Evolutionary conservation across 2,329 filamentous ascomycete genomes (phyloP).

Genomic region (Alternaria viburni): DNA sequence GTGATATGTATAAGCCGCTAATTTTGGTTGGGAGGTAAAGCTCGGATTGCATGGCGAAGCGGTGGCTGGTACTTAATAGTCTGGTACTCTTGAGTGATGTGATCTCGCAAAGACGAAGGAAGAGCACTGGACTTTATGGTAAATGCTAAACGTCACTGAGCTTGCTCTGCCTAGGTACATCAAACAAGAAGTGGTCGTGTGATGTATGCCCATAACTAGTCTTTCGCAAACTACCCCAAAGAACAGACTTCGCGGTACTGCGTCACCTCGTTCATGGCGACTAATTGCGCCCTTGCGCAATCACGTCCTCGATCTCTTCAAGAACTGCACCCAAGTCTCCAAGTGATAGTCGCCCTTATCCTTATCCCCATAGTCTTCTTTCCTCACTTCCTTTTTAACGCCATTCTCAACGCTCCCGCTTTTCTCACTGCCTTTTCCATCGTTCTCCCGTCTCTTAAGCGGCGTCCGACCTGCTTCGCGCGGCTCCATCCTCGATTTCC

Average conservation of each 20-base stretch:
- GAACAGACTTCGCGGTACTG: neutral
- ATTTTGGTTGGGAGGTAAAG: neutral
- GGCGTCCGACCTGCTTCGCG: neutral
- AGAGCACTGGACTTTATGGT: neutral
- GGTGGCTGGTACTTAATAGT: neutral
- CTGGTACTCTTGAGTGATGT: neutral
- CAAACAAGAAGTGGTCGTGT: neutral
- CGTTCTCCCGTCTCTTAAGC: fast-evolving
- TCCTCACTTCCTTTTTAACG: neutral
- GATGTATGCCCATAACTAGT: neutral
- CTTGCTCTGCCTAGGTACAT: neutral
- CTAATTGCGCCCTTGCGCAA: neutral
- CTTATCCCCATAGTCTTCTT: fast-evolving
- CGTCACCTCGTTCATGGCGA: neutral
- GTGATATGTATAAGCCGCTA: too few species aligned
- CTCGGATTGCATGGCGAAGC: neutral
- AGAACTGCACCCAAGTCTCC: neutral
- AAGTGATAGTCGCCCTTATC: neutral
- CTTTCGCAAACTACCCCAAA: neutral
- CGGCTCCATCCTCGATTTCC: neutral
- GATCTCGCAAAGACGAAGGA: neutral
- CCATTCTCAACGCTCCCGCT: neutral
- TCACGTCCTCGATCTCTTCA: neutral
- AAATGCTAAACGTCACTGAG: neutral
- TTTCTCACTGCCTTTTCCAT: fast-evolving